Evolutionary conservation across 148 eudicot species (phyloP).

Genomic region (Persicaria maculosa): DNA sequence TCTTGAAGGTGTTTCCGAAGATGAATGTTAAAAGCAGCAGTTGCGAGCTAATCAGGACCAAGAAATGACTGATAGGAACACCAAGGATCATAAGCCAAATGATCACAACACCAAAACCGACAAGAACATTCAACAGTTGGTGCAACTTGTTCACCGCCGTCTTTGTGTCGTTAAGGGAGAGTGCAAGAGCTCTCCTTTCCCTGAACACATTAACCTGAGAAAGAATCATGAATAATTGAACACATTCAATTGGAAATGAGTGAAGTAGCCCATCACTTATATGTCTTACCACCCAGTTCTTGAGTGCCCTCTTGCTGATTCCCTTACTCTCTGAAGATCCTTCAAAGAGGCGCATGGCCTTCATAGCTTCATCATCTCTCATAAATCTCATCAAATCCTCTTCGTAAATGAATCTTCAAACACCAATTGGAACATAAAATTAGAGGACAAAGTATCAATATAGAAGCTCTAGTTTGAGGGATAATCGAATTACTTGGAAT

Average conservation of each 20-base stretch:
- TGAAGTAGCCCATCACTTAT: background rate
- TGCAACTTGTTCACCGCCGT: constrained; percentile 41
- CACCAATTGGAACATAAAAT: background rate
- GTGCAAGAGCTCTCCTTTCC: constrained; percentile 38
- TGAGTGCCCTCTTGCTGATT: constrained; percentile 70
- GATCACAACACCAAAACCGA: constrained; percentile 20
- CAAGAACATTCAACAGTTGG: constrained; percentile 27
- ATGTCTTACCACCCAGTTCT: constrained; percentile 78
- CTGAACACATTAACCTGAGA: constrained; percentile 32
- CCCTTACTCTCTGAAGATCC: constrained; percentile 59
- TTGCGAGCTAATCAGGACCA: constrained; percentile 35
- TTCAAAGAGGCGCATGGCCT: constrained; percentile 55
- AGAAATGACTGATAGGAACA: constrained; percentile 25
- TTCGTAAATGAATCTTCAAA: constrained; percentile 4
- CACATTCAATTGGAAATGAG: background rate
- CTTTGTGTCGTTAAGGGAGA: constrained; percentile 41
- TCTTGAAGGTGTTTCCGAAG: constrained; percentile 44
- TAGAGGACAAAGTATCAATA: background rate
- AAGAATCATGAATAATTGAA: background rate
- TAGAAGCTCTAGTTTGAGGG: background rate
- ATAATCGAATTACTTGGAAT: constrained; percentile 41
- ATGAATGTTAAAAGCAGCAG: constrained; percentile 34
- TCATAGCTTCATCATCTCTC: constrained; percentile 69
- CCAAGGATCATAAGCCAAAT: constrained; percentile 35
- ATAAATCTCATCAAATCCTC: constrained; percentile 81